phyloP scores from a whole-genome alignment of 805 yeast species.

The Candida golubevii region DNA sequence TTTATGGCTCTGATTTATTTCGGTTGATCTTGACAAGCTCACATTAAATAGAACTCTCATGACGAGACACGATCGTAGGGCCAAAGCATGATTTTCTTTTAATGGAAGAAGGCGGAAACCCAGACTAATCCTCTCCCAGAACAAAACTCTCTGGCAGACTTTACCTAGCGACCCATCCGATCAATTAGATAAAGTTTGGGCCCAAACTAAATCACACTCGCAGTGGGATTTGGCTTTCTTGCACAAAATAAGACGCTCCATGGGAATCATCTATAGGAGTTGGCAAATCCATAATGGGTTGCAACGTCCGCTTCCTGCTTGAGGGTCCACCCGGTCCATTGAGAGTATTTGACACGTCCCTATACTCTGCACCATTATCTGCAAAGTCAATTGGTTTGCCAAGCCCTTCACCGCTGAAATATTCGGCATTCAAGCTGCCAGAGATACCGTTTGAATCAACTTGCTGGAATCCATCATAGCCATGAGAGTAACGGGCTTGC shows the following conservation, averaged over 20 bases:
- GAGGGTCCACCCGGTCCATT: neutral
- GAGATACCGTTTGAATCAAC: neutral
- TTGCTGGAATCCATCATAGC: constrained; percentile 2
- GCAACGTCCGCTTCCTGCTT: constrained; percentile 11
- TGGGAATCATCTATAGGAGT: constrained; percentile 23
- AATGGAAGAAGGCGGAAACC: too few species aligned
- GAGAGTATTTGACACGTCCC: neutral
- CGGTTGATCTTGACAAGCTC: too few species aligned
- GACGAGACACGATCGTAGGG: too few species aligned
- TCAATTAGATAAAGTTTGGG: too few species aligned
- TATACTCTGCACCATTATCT: neutral
- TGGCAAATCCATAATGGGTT: constrained; percentile 24
- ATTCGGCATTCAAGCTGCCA: constrained; percentile 1
- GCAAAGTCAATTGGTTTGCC: constrained; percentile 5
- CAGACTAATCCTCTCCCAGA: too few species aligned
- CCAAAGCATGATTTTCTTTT: too few species aligned
- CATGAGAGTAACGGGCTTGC: constrained; percentile 1
- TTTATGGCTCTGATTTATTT: too few species aligned
- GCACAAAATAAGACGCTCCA: constrained; percentile 5
- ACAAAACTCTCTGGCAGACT: too few species aligned
- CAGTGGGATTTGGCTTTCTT: constrained; percentile 3
- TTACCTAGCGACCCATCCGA: too few species aligned
- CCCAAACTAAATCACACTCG: neutral
- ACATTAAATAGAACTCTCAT: too few species aligned
- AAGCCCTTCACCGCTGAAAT: neutral